Evolutionary conservation across 2,329 filamentous ascomycete species (phyloP).

Genomic region (Penicillium frequentans): DNA sequence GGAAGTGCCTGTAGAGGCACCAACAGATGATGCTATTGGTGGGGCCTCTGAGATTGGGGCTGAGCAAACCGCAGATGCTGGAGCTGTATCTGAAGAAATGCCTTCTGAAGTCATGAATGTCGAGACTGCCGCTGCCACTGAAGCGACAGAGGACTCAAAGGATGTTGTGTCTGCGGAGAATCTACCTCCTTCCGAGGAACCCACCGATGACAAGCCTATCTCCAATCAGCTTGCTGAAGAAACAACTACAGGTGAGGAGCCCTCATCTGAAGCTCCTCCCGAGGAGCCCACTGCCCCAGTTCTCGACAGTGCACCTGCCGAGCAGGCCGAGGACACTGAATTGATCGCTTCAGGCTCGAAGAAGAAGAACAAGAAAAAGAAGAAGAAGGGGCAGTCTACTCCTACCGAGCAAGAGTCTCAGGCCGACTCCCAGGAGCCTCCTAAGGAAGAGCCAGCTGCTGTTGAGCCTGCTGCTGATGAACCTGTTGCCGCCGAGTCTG

Average conservation of each 20-base stretch:
- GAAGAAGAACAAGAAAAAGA: constrained; percentile 25
- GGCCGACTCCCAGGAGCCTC: constrained; percentile 4
- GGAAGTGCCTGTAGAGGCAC: not conserved
- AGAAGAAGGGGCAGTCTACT: constrained; percentile 13
- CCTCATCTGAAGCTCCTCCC: not conserved
- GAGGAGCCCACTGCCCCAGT: not conserved
- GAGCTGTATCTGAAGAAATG: not conserved
- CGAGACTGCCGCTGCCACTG: not conserved
- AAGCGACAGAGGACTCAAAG: not conserved
- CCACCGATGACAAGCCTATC: not conserved
- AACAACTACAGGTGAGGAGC: not conserved
- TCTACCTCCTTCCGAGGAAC: not conserved
- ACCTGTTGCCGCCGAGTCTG: not conserved
- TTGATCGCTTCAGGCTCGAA: constrained; percentile 8
- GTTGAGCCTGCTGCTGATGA: not conserved
- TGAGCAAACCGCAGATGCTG: not conserved
- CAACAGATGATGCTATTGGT: not conserved
- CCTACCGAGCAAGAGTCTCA: constrained; percentile 10
- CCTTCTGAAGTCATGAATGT: not conserved
- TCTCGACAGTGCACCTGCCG: not conserved
- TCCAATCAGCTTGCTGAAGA: constrained; percentile 1
- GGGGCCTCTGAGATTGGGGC: not conserved
- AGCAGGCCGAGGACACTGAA: constrained; percentile 1
- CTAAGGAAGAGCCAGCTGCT: constrained; percentile 1
- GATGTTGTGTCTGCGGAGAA: not conserved